These are phyloP conservation scores for Hypoxylon subgilvum DNA, from an alignment of 495 filamentous ascomycete genomes.

Conservation along the genomic window DNA sequence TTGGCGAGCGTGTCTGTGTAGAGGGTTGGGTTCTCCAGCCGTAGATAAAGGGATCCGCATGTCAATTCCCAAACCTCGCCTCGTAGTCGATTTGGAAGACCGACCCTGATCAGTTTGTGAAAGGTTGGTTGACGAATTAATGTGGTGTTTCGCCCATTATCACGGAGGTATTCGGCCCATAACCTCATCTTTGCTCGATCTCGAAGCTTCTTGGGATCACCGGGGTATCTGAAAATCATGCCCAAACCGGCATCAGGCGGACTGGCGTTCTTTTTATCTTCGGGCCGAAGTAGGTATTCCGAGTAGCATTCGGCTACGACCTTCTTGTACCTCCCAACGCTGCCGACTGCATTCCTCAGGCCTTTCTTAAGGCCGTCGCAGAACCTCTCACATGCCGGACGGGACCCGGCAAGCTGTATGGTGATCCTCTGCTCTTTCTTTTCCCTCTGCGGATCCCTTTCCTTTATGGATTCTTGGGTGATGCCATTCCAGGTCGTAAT, in stretches of 20 bases:
- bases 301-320: conserved; percentile 88
- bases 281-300: conserved; percentile 78
- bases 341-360: conserved; percentile 80
- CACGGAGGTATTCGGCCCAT: conserved; percentile 94
- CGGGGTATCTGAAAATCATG: conserved; percentile 92
- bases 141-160: conserved; percentile 92
- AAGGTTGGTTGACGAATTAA: conserved; percentile 94
- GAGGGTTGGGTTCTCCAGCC: conserved; percentile 81
- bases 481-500: conserved; percentile 96
- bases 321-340: conserved; percentile 78
- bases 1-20: conserved; percentile 84
- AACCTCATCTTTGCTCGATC: conserved; percentile 97
- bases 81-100: conserved; percentile 87
- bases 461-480: conserved; percentile 54
- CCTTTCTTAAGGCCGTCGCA: conserved; percentile 94
- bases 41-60: conserved; percentile 85
- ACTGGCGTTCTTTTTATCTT: conserved; percentile 61
- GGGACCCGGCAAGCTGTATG: conserved; percentile 84
- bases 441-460: conserved; percentile 54
- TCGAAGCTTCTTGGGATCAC: conserved; percentile 91
- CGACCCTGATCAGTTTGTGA: conserved; percentile 94
- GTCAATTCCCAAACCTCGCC: conserved; percentile 97
- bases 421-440: conserved; percentile 80
- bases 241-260: conserved; percentile 91
- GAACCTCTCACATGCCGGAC: conserved; percentile 89